Base-by-base conservation (phyloP, 768 basidiomycete genomes). In the Agrocybe pediades region DNA sequence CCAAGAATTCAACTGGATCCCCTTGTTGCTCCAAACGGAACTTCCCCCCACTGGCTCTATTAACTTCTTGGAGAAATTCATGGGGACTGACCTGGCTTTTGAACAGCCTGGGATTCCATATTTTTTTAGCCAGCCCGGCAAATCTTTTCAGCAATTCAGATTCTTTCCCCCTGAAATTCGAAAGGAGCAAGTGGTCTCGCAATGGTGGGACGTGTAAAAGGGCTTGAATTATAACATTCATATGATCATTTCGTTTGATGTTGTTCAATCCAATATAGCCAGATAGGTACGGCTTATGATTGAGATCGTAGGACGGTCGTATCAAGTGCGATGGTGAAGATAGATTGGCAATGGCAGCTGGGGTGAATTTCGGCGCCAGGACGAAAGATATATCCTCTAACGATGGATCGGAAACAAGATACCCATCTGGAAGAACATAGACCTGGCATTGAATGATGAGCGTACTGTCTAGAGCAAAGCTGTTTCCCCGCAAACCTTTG, bases 41-140 rank as follows among this genome's bases (percentile, higher is more conserved):
- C 73, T 92, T 94, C 15, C 92, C 95, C 42, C 75, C 81, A 64
- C 92, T 95, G 45, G 89, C 88, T 58, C 93, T 81, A 61, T 89
- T 88, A 51, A 98, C 95, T 72, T 98, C 97, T 71, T 99, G 97
- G 51, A 99, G 73, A 68, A 98, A 95, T 68, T 99, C 97, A 68
- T 99, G 97, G n/a, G 97, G 97, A 61, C 88, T 92, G 62, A 98
- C 95, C 79, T 99, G 97, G 55, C 90, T 88, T 71, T 99, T 99
- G 84, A 99, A 99, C 51, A 96, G 73, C 46, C 87, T 79, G 8
- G 95, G 93, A 71, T 97, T 98, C 97, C 97, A 99, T 33, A 98
- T 66, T 71, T 98, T 95, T 70, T 93, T 93, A 2, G 92, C 87
- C 17, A 99, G 80, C 11, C 83, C 78, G 16, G 92, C 87, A 63